phyloP scores from a whole-genome alignment of 805 yeast genomes.

The Starmerella sp. region DNA sequence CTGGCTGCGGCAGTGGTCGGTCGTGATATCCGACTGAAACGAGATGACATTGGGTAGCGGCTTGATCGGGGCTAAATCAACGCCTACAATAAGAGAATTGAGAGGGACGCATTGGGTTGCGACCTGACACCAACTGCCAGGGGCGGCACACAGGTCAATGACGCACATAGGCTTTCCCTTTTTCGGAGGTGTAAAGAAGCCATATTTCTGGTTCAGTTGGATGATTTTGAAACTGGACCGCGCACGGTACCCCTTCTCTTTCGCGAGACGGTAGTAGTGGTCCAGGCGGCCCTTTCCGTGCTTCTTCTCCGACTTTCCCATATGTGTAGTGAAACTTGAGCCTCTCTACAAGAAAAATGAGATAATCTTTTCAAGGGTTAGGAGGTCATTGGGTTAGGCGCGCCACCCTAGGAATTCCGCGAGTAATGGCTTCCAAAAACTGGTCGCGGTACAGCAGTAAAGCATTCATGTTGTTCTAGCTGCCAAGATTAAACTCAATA shows the following conservation, averaged over 20 bases:
- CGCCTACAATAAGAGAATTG: constrained; percentile 90
- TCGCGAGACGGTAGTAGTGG: constrained; percentile 89
- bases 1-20: constrained; percentile 93
- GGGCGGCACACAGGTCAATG: constrained; percentile 97
- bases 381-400: neutral
- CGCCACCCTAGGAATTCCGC: neutral
- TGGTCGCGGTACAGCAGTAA: too few species aligned
- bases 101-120: constrained; percentile 89
- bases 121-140: constrained; percentile 99
- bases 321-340: constrained; percentile 22
- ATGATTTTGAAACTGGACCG: constrained; percentile 94
- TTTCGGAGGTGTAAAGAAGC: constrained; percentile 86
- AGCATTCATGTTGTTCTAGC: too few species aligned
- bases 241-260: constrained; percentile 96
- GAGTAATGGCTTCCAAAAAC: too few species aligned
- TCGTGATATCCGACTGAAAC: constrained; percentile 93
- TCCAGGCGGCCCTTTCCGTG: constrained; percentile 98
- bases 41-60: constrained; percentile 91
- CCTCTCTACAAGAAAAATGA: constrained; percentile 4
- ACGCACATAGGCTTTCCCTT: constrained; percentile 59
- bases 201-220: constrained; percentile 92
- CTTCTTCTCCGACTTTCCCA: constrained; percentile 92
- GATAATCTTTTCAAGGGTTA: constrained; percentile 12
- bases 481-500: too few species aligned
- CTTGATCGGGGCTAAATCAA: constrained; percentile 96